Percentiles rank a stretch among this genome's conserved stretches.
phyloP scores from a whole-genome alignment of 176 grass and related monocot species.

The Areca catechu region DNA sequence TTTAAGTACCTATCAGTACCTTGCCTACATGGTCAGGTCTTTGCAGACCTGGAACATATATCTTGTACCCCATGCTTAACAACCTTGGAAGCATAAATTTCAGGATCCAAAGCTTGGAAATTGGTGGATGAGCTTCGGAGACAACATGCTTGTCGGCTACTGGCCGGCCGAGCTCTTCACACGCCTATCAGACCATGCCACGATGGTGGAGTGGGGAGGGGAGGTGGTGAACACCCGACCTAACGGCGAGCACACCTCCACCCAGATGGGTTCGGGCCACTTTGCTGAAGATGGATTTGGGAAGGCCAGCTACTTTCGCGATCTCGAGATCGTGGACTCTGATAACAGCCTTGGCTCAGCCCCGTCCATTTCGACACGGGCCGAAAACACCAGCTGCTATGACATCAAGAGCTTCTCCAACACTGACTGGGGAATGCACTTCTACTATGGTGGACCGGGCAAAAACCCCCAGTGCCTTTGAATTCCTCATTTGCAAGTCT shows the following conservation, averaged over 20 bases:
- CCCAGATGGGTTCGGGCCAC: conserved; percentile 82
- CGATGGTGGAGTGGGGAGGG: conserved; percentile 94
- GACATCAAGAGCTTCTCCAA: conserved; percentile 55
- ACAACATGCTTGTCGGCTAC: conserved; percentile 63
- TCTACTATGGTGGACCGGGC: conserved; percentile 77
- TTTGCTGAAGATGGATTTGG: conserved; percentile 63
- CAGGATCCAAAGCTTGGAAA: conserved; percentile 86
- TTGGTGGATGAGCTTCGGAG: conserved; percentile 94
- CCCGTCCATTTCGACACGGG: conserved; percentile 41
- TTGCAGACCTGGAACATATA: too few relatives aligned
- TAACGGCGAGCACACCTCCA: conserved; percentile 55
- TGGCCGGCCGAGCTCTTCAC: conserved; percentile 93
- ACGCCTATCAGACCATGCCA: conserved; percentile 75
- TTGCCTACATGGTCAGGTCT: too few relatives aligned
- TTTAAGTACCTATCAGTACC: too few relatives aligned
- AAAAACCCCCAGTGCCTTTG: conserved; percentile 32
- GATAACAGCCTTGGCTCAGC: conserved; percentile 76
- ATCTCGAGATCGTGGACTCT: conserved; percentile 68
- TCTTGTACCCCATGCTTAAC: too few relatives aligned
- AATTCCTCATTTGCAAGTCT: not conserved
- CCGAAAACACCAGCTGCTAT: conserved; percentile 72
- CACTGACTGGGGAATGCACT: conserved; percentile 44
- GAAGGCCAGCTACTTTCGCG: conserved; percentile 78
- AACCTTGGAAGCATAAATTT: not conserved
- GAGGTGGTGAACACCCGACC: conserved; percentile 73